Conservation (phyloP, 148 eudicot genomes). For the Nepenthes gracilis region DNA sequence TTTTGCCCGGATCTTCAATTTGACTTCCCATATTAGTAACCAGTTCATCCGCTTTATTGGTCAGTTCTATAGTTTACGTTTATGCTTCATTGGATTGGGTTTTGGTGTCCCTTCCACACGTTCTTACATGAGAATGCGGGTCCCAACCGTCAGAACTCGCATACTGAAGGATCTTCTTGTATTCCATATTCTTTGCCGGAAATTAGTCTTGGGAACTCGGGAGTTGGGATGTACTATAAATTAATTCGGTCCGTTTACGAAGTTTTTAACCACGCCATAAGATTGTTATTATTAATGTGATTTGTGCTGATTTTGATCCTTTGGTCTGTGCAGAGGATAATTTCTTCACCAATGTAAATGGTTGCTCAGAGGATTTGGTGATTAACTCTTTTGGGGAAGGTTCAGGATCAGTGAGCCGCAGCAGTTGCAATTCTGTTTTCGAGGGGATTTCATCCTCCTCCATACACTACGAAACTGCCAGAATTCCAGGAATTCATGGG, state of each 20-base stretch:
- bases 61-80: conserved; percentile 15
- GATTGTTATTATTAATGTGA: not conserved
- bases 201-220: not conserved
- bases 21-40: conserved; percentile 43
- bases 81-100: no score
- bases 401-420: conserved; percentile 19
- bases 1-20: conserved; percentile 47
- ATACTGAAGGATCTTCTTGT: no score
- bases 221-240: not conserved
- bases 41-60: conserved; percentile 52
- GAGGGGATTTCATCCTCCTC: conserved; percentile 27
- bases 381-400: conserved; percentile 13
- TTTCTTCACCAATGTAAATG: conserved; percentile 30
- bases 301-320: not conserved
- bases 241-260: no score
- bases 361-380: conserved; percentile 20
- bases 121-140: no score
- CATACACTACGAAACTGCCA: conserved; percentile 12
- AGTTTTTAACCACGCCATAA: not conserved
- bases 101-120: no score
- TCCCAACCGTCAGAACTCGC: no score
- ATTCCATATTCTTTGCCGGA: no score
- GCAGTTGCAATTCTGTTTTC: conserved; percentile 11
- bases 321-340: conserved; percentile 35
- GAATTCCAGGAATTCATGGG: conserved; percentile 14